phyloP scores from a whole-genome alignment of 805 yeast genomes.

The Hanseniaspora osmophila region DNA sequence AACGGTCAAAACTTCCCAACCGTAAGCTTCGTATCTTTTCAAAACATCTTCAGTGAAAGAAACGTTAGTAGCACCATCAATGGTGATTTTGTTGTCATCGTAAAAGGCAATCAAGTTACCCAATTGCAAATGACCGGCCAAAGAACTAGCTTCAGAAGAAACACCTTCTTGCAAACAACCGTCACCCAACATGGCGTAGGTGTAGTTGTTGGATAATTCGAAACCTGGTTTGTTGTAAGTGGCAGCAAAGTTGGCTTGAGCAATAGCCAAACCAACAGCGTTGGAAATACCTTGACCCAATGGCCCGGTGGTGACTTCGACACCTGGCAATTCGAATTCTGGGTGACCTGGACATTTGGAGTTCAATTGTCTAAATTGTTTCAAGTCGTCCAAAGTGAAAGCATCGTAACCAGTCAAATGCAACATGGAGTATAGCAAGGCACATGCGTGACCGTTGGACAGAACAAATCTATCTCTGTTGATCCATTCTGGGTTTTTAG shows the following conservation, averaged over 20 bases:
- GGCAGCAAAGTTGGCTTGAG: conserved; percentile 84
- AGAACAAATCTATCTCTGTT: conserved; percentile 91
- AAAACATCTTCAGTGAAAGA: conserved; percentile 90
- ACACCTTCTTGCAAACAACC: conserved; percentile 99
- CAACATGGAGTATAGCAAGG: conserved; percentile 70
- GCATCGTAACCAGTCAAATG: conserved; percentile 71
- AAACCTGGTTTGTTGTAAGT: conserved; percentile 81
- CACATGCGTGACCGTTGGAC: conserved; percentile 94
- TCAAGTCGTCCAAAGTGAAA: conserved; percentile 68
- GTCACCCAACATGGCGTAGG: conserved; percentile 80
- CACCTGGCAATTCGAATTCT: conserved; percentile 80
- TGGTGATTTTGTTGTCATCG: conserved; percentile 94
- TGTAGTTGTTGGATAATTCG: conserved; percentile 57
- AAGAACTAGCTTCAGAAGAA: conserved; percentile 81
- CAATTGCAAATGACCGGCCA: conserved; percentile 92
- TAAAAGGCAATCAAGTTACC: conserved; percentile 88
- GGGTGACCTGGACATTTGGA: conserved; percentile 98
- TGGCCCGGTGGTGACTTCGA: conserved; percentile 97
- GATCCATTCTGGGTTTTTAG: conserved; percentile 82
- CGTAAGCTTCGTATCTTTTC: conserved; percentile 77
- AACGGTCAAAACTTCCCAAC: conserved; percentile 79
- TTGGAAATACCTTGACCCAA: conserved; percentile 95
- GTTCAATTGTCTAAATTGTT: conserved; percentile 75
- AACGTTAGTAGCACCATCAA: conserved; percentile 81
- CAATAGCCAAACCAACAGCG: conserved; percentile 94